Evolutionary conservation across 1,139 yeast genomes (phyloP).

Genomic region (Debaryomycetaceae sp.): DNA sequence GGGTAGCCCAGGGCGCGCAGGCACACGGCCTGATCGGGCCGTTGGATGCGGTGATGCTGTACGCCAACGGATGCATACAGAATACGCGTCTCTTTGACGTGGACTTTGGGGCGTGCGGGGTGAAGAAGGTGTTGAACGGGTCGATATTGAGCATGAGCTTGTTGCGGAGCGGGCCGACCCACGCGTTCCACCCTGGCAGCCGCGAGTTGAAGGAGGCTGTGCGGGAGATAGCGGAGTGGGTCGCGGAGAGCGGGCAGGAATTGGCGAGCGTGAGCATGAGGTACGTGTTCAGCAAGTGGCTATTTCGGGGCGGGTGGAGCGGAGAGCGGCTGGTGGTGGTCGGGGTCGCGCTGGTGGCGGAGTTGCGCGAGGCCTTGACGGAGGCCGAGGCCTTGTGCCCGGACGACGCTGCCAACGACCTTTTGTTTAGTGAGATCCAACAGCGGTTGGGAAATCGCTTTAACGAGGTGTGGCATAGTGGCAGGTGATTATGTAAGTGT

Average conservation of each 20-base stretch:
- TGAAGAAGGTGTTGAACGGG: conserved; percentile 58
- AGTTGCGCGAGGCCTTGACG: conserved; percentile 51
- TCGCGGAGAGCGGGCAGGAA: conserved; percentile 33
- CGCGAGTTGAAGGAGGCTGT: conserved; percentile 47
- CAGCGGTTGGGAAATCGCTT: conserved; percentile 38
- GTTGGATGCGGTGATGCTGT: conserved; percentile 67
- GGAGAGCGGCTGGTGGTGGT: conserved; percentile 52
- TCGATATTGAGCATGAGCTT: conserved; percentile 86
- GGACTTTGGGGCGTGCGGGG: conserved; percentile 38
- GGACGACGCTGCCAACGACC: conserved; percentile 32
- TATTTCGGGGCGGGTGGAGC: conserved; percentile 21
- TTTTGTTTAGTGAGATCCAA: conserved; percentile 23
- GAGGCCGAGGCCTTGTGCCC: conserved; percentile 19
- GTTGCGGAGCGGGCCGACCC: conserved; percentile 57
- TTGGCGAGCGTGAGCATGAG: conserved; percentile 76
- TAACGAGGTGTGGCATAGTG: conserved; percentile 68
- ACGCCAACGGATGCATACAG: conserved; percentile 77
- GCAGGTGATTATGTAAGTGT: conserved; percentile 12
- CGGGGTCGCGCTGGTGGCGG: conserved; percentile 58
- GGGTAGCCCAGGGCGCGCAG: conserved; percentile 31
- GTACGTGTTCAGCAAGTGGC: conserved; percentile 59
- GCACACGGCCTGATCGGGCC: conserved; percentile 28
- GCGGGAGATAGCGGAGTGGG: conserved; percentile 36
- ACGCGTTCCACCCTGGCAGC: conserved; percentile 73
- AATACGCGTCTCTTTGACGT: conserved; percentile 47